Conservation (phyloP, 2,329 filamentous ascomycete genomes). For the Exophiala sp. region DNA sequence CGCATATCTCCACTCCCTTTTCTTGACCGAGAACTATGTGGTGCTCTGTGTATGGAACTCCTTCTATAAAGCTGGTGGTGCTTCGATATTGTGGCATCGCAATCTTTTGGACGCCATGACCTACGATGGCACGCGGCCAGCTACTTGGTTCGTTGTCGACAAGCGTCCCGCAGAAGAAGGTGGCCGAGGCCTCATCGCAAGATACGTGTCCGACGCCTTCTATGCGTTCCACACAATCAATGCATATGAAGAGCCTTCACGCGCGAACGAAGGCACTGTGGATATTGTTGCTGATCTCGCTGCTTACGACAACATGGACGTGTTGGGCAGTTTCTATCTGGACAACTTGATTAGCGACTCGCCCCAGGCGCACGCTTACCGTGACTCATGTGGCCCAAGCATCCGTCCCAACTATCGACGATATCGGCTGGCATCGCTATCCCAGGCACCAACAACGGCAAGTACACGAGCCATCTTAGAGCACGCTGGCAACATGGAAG, state of each 20-base stretch:
- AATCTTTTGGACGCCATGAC: conserved; percentile 65
- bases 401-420: conserved; percentile 31
- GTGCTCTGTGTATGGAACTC: conserved; percentile 67
- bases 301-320: conserved; percentile 57
- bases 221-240: conserved; percentile 81
- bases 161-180: conserved; percentile 40
- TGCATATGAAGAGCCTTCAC: conserved; percentile 58
- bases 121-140: conserved; percentile 53
- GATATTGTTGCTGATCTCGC: conserved; percentile 62
- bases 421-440: conserved; percentile 37
- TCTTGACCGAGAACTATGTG: conserved; percentile 64
- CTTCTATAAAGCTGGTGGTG: conserved; percentile 53
- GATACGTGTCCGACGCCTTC: conserved; percentile 60
- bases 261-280: conserved; percentile 36
- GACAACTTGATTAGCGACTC: conserved; percentile 58
- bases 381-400: conserved; percentile 35
- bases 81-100: conserved; percentile 56
- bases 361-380: conserved; percentile 43
- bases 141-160: conserved; percentile 70
- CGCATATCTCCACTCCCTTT: conserved; percentile 79
- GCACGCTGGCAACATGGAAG: conserved; percentile 11
- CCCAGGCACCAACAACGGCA: conserved; percentile 20
- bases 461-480: conserved; percentile 23
- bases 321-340: conserved; percentile 64
- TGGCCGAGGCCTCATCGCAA: conserved; percentile 60